phyloP scores from a whole-genome alignment of 1,284 basidiomycete species.

The Cerioporus squamosus region DNA sequence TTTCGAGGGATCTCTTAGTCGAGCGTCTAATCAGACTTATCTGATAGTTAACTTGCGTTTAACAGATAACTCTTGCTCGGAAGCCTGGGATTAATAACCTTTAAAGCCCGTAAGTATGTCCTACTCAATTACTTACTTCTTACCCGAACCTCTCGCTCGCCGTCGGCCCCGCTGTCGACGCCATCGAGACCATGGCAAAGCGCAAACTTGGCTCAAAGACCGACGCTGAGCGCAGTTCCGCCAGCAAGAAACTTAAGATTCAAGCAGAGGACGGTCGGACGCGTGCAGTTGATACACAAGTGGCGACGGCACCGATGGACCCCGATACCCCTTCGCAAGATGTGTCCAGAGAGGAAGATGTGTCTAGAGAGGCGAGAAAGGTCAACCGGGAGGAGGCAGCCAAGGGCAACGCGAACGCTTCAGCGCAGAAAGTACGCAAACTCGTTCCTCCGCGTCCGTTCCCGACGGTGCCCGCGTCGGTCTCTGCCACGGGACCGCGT shows the following conservation, averaged over 20 bases:
- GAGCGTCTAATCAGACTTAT: not conserved
- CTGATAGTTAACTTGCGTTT: too few species aligned
- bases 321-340: not conserved
- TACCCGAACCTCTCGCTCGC: not conserved
- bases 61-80: too few species aligned
- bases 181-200: slow-evolving; percentile 30
- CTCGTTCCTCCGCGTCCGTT: slow-evolving; percentile 74
- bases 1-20: too few species aligned
- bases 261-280: not conserved
- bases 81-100: too few species aligned
- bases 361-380: slow-evolving; percentile 12
- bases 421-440: slow-evolving; percentile 54
- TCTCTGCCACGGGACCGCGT: slow-evolving; percentile 78
- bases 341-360: not conserved
- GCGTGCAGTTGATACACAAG: not conserved
- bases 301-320: not conserved
- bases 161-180: not conserved
- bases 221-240: not conserved
- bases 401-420: slow-evolving; percentile 1
- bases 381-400: not conserved
- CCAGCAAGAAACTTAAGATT: slow-evolving; percentile 14
- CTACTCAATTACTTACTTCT: too few species aligned
- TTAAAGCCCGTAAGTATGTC: too few species aligned
- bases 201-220: slow-evolving; percentile 40
- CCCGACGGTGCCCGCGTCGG: slow-evolving; percentile 76